phyloP scores from a whole-genome alignment of 192 early-diverging fungal genomes.

The Phycomyces blakesleeanus region DNA sequence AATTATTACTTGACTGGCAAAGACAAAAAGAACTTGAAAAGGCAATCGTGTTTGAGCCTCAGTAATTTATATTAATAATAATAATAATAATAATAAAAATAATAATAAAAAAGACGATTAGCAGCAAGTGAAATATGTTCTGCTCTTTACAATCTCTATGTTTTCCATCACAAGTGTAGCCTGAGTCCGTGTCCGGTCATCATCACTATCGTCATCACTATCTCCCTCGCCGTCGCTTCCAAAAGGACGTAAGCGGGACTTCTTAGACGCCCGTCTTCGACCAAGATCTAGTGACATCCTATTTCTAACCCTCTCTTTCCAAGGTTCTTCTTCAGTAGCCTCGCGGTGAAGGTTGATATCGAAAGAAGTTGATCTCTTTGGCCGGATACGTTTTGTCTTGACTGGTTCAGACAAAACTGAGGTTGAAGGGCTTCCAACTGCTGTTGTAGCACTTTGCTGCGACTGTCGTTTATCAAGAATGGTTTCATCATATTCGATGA shows the following conservation, averaged over 20 bases:
- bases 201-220: background rate
- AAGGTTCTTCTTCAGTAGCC: background rate
- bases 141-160: conserved; percentile 23
- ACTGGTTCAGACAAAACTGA: background rate
- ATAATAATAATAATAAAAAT: too few species aligned
- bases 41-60: conserved; percentile 30
- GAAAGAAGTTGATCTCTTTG: conserved; percentile 26
- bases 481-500: conserved; percentile 30
- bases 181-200: background rate
- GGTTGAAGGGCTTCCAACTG: background rate
- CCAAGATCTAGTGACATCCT: conserved; percentile 16
- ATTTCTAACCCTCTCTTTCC: conserved; percentile 9
- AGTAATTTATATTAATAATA: conserved; percentile 10
- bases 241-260: conserved; percentile 3
- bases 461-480: background rate
- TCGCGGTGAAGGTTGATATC: background rate
- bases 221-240: conserved; percentile 18
- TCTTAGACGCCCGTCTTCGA: background rate
- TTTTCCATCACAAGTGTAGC: conserved; percentile 24
- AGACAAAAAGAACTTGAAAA: conserved; percentile 29
- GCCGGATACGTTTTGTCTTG: conserved; percentile 11
- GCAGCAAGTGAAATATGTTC: conserved; percentile 31
- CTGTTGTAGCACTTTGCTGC: background rate
- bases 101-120: conserved; percentile 8
- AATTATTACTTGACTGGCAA: conserved; percentile 28